phyloP scores from a whole-genome alignment of 306 rosid genomes.

The Gastrolobium bilobum region DNA sequence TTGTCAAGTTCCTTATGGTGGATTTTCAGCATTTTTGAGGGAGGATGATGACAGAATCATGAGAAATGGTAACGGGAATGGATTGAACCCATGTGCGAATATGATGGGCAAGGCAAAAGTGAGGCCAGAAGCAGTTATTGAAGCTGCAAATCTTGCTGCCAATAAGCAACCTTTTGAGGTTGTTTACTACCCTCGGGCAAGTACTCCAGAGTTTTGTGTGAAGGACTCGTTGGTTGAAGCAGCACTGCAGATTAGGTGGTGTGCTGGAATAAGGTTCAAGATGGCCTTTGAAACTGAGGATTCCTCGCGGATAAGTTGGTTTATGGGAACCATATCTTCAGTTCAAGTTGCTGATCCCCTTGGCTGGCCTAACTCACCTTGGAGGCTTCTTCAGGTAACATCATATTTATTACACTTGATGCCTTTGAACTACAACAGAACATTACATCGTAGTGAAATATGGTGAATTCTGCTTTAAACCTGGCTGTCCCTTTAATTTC shows the following conservation, averaged over 20 bases:
- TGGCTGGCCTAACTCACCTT: conserved; percentile 93
- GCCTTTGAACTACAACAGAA: conserved; percentile 14
- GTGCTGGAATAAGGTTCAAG: conserved; percentile 92
- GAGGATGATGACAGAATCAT: conserved; percentile 64
- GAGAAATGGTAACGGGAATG: conserved; percentile 61
- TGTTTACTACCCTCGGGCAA: conserved; percentile 85
- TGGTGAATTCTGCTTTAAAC: conserved; percentile 1
- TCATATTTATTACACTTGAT: neutral
- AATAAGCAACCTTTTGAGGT: conserved; percentile 85
- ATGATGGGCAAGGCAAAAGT: conserved; percentile 71
- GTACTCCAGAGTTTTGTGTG: conserved; percentile 93
- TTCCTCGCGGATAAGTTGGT: conserved; percentile 82
- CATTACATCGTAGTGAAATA: conserved; percentile 15
- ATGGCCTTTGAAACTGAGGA: conserved; percentile 96
- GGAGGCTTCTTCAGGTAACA: conserved; percentile 95
- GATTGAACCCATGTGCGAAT: conserved; percentile 56
- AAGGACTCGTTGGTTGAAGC: conserved; percentile 75
- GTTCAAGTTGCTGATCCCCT: conserved; percentile 83
- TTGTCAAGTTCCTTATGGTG: conserved; percentile 65
- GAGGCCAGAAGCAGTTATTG: conserved; percentile 74
- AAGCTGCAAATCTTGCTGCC: conserved; percentile 81
- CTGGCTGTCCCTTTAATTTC: neutral
- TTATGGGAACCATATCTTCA: conserved; percentile 88
- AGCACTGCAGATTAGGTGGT: conserved; percentile 85
- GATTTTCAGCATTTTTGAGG: conserved; percentile 64